Conservation (phyloP, 129 eudicot species). For the Saussurea involucrata region DNA sequence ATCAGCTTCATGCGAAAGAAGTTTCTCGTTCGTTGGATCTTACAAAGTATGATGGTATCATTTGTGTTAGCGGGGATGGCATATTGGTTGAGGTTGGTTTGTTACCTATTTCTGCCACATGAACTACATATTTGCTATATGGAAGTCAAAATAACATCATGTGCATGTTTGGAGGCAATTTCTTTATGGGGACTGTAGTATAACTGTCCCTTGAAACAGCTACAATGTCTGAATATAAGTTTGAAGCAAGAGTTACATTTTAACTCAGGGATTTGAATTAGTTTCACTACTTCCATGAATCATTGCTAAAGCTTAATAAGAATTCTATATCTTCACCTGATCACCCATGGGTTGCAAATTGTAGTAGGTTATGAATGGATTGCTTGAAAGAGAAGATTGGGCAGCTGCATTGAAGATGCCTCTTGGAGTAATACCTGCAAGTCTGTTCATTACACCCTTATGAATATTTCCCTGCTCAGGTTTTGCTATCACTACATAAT, state of each 20-base stretch:
- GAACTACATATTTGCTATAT: neutral
- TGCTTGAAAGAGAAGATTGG: conserved; percentile 90
- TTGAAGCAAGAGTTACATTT: neutral
- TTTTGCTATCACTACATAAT: neutral
- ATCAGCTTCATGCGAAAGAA: conserved; percentile 90
- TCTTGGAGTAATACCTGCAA: conserved; percentile 95
- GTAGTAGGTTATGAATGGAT: conserved; percentile 95
- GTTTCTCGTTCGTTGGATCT: conserved; percentile 68
- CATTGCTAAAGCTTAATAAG: neutral
- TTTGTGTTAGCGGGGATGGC: conserved; percentile 96
- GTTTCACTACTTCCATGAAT: neutral
- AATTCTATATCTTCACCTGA: conserved; percentile 23
- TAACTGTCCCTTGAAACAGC: neutral
- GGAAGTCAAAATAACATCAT: neutral
- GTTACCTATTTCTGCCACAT: conserved; percentile 6
- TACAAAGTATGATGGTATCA: conserved; percentile 74
- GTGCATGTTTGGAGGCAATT: conserved; percentile 5
- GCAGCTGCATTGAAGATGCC: conserved; percentile 65
- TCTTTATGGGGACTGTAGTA: neutral
- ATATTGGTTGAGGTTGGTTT: conserved; percentile 86
- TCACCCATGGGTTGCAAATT: conserved; percentile 24
- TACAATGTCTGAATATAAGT: neutral
- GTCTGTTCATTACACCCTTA: conserved; percentile 34
- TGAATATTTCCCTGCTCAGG: neutral
- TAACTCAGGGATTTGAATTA: neutral